Percentiles rank a stretch among this genome's conserved stretches.
Evolutionary conservation across 2,329 filamentous ascomycete genomes (phyloP).

Genomic region (Fusarium musae): DNA sequence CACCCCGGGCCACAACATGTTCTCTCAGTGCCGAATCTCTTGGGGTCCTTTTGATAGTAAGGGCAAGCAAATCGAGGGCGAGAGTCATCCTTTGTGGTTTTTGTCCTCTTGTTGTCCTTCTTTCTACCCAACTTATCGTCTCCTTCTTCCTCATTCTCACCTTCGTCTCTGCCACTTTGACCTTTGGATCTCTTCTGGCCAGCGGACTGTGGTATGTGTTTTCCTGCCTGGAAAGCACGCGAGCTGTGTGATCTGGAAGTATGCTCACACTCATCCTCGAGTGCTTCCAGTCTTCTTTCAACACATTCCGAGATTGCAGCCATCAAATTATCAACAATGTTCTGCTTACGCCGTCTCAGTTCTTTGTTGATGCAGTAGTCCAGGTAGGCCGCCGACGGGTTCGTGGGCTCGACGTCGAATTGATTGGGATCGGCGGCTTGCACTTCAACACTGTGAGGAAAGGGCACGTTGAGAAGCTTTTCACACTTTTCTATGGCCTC

Average conservation of each 20-base stretch:
- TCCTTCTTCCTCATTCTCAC: slow-evolving; percentile 45
- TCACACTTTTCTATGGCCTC: slow-evolving; percentile 19
- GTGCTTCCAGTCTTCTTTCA: slow-evolving; percentile 37
- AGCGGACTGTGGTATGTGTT: slow-evolving; percentile 9
- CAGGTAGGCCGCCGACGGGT: slow-evolving; percentile 43
- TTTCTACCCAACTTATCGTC: slow-evolving; percentile 47
- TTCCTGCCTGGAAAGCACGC: slow-evolving; percentile 19
- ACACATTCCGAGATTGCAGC: slow-evolving; percentile 24
- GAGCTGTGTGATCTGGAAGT: slow-evolving; percentile 25
- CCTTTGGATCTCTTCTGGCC: slow-evolving; percentile 36
- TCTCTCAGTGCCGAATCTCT: slow-evolving; percentile 33
- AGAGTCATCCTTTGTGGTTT: slow-evolving; percentile 47
- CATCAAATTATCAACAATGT: slow-evolving; percentile 27
- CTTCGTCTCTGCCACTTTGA: slow-evolving; percentile 39
- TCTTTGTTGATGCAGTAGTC: slow-evolving; percentile 24
- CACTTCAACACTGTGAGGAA: slow-evolving; percentile 19
- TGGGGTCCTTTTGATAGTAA: slow-evolving; percentile 50
- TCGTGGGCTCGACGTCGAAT: slow-evolving; percentile 41
- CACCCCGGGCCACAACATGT: slow-evolving; percentile 44
- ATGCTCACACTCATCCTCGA: slow-evolving; percentile 33
- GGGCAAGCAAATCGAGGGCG: slow-evolving; percentile 50
- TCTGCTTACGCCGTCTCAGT: slow-evolving; percentile 20
- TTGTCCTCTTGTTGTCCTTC: slow-evolving; percentile 51
- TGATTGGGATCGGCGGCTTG: slow-evolving; percentile 39
- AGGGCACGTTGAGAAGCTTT: slow-evolving; percentile 35